phyloP scores from a whole-genome alignment of 495 filamentous ascomycete species.

The Lasiosphaeria ovina region DNA sequence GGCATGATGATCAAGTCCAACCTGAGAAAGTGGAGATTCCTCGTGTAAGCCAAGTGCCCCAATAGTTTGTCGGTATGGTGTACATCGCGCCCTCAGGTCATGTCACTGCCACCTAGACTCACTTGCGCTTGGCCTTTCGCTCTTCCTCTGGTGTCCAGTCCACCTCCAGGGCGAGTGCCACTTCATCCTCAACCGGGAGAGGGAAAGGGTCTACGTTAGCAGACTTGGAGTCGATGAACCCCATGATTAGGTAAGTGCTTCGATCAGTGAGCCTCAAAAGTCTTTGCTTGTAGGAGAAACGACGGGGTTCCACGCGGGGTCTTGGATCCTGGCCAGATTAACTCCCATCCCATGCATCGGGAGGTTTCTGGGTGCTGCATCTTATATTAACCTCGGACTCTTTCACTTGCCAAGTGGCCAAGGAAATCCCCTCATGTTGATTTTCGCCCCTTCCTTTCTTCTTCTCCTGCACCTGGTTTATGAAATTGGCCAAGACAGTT shows the following conservation, averaged over 20 bases:
- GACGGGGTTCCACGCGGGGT: no score
- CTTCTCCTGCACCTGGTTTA: not conserved
- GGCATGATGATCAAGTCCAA: constrained; percentile 52
- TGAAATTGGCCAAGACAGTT: not conserved
- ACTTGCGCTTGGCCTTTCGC: constrained; percentile 38
- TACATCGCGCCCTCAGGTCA: not conserved
- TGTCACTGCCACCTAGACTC: constrained; percentile 11
- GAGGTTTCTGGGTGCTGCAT: not conserved
- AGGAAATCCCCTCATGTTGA: not conserved
- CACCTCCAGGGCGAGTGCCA: constrained; percentile 22
- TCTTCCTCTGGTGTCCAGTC: constrained; percentile 41
- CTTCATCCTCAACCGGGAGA: constrained; percentile 29
- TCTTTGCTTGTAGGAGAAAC: not conserved
- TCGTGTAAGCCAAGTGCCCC: not conserved
- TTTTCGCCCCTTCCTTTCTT: not conserved
- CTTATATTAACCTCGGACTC: not conserved
- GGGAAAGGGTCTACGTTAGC: constrained; percentile 15
- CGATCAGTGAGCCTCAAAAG: not conserved
- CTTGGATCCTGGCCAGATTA: no score
- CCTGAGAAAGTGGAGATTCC: constrained; percentile 24
- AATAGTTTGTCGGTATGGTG: not conserved
- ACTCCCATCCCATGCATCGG: no score
- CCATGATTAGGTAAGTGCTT: constrained; percentile 9
- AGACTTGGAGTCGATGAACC: constrained; percentile 8
- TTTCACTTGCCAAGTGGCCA: constrained; percentile 1